Conservation (phyloP, 441 rosid species). For the Erodium texanum region DNA sequence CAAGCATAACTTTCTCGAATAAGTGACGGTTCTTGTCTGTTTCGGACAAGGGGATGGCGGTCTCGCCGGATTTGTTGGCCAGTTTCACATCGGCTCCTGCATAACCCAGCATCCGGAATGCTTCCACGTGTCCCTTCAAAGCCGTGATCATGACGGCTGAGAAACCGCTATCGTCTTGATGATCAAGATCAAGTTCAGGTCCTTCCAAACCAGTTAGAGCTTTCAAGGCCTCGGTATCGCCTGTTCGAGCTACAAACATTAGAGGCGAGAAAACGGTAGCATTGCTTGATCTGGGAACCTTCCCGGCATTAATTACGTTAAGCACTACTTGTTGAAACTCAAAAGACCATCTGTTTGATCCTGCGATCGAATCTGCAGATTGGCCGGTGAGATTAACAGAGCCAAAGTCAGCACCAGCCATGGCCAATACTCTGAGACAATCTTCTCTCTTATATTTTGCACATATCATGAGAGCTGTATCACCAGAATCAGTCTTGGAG, state of each 20-base stretch:
- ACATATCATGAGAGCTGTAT: constrained; percentile 71
- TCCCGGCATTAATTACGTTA: constrained; percentile 45
- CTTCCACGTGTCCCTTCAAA: constrained; percentile 62
- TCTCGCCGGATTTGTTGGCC: constrained; percentile 53
- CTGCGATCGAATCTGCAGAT: constrained; percentile 45
- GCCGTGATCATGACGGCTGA: constrained; percentile 87
- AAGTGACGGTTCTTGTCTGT: constrained; percentile 47
- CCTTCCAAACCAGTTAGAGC: constrained; percentile 33
- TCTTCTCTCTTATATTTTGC: constrained; percentile 50
- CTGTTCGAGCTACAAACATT: constrained; percentile 52
- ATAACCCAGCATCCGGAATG: constrained; percentile 60
- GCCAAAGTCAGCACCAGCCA: constrained; percentile 84
- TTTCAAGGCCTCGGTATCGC: constrained; percentile 58
- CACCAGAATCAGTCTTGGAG: constrained; percentile 61
- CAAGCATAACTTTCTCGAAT: constrained; percentile 93
- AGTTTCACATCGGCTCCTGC: constrained; percentile 88
- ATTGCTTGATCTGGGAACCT: constrained; percentile 50
- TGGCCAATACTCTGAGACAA: constrained; percentile 49
- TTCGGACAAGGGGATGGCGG: constrained; percentile 59
- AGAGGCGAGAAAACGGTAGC: constrained; percentile 50
- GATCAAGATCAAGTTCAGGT: constrained; percentile 55
- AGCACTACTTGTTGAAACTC: constrained; percentile 54
- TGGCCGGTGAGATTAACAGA: constrained; percentile 38
- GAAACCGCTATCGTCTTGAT: constrained; percentile 73
- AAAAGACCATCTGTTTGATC: constrained; percentile 50